Conservation (phyloP, 2,329 filamentous ascomycete species). For the Apiospora phragmitis region DNA sequence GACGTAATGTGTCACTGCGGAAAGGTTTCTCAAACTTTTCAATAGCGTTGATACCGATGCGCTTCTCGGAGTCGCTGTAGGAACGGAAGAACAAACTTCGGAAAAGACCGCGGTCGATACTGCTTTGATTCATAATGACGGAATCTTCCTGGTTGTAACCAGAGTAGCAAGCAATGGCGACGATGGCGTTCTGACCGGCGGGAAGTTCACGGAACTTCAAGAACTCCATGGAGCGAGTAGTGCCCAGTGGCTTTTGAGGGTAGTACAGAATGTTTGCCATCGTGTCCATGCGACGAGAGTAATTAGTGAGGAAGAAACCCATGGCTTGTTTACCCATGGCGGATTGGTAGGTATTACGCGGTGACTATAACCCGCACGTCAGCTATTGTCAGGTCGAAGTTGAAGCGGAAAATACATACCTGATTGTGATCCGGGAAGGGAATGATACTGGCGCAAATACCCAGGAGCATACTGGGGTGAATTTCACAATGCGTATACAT, state of each 20-base stretch:
- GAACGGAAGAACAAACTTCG: constrained; percentile 96
- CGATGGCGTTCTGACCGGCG: constrained; percentile 96
- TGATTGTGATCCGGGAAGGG: constrained; percentile 99
- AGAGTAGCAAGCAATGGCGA: constrained; percentile 95
- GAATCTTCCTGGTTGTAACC: constrained; percentile 99
- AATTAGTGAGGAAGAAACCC: constrained; percentile 98
- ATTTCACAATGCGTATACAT: constrained; percentile 99
- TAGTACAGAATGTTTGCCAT: constrained; percentile 99
- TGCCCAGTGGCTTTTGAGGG: constrained; percentile 94
- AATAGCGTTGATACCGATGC: constrained; percentile 87
- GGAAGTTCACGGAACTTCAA: constrained; percentile 96
- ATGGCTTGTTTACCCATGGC: constrained; percentile 99
- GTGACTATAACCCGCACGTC: constrained; percentile 59
- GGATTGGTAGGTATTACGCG: constrained; percentile 98
- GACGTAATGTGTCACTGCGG: constrained; percentile 80
- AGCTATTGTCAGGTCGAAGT: neutral
- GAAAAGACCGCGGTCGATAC: constrained; percentile 96
- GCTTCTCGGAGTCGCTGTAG: constrained; percentile 96
- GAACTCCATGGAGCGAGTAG: constrained; percentile 97
- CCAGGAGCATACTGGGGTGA: constrained; percentile 97
- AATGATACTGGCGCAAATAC: constrained; percentile 98
- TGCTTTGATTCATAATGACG: constrained; percentile 99
- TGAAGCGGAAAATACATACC: constrained; percentile 18
- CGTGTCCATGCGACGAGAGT: constrained; percentile 95
- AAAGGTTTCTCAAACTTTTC: constrained; percentile 96